Percentiles rank a stretch among this genome's conserved stretches.
Conservation (phyloP, 257 asterid species). For the Solanum megistacrolobum region DNA sequence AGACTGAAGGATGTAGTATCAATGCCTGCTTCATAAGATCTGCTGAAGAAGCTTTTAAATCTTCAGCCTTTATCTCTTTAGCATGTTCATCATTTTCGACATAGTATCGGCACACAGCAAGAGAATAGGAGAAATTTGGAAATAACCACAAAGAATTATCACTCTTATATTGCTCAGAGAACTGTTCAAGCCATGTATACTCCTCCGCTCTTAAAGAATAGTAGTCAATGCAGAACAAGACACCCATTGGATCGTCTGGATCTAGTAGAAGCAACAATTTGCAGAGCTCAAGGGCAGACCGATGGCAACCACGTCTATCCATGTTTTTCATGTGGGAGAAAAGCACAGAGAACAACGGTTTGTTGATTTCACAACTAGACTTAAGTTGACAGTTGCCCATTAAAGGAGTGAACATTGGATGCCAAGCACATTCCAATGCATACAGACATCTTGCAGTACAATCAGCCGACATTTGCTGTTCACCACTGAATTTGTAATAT, state of each 20-base stretch:
- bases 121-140: conserved; percentile 83
- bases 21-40: conserved; percentile 94
- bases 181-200: conserved; percentile 70
- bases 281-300: conserved; percentile 88
- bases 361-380: conserved; percentile 66
- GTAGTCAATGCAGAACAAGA: conserved; percentile 77
- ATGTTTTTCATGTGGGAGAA: conserved; percentile 79
- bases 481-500: conserved; percentile 85
- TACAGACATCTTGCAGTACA: conserved; percentile 71
- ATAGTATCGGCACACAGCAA: conserved; percentile 65
- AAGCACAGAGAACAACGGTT: conserved; percentile 67
- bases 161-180: conserved; percentile 59
- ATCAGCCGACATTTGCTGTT: conserved; percentile 88
- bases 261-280: conserved; percentile 80
- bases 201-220: conserved; percentile 78
- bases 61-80: conserved; percentile 9
- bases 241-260: conserved; percentile 85
- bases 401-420: conserved; percentile 66
- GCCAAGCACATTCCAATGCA: conserved; percentile 93
- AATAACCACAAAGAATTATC: conserved; percentile 83
- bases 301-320: conserved; percentile 95
- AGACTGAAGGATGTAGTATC: conserved; percentile 79
- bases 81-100: conserved; percentile 38
- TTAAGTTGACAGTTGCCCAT: conserved; percentile 54
- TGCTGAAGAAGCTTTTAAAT: conserved; percentile 40